Conservation (phyloP, 345 rosid species). For the Anacardium occidentale region DNA sequence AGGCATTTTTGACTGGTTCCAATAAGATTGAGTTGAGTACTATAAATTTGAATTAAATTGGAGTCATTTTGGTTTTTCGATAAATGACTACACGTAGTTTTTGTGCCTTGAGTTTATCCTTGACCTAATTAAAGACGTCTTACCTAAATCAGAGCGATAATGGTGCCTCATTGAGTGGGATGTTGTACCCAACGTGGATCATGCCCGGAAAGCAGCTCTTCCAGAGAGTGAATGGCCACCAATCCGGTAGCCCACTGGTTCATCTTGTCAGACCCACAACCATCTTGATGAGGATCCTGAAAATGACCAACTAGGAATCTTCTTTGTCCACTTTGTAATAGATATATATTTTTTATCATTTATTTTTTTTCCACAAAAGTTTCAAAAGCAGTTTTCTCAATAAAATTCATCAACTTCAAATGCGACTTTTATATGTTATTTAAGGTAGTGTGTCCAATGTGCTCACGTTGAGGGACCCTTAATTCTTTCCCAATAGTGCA, state of each 20-base stretch:
- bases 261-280: background rate
- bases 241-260: slow-evolving; percentile 38
- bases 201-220: slow-evolving; percentile 14
- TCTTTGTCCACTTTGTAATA: slow-evolving; percentile 25
- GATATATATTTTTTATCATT: slow-evolving; percentile 6
- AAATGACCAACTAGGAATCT: slow-evolving; percentile 52
- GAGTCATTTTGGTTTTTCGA: too few relatives aligned
- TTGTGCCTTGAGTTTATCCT: slow-evolving; percentile 6
- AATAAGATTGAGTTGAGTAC: too few relatives aligned
- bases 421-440: background rate
- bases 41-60: too few relatives aligned
- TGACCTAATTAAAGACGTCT: slow-evolving; percentile 10
- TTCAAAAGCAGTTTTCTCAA: slow-evolving; percentile 27
- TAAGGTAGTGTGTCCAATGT: background rate
- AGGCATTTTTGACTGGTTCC: too few relatives aligned
- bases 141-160: background rate
- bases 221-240: slow-evolving; percentile 30
- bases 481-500: background rate
- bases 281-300: slow-evolving; percentile 26
- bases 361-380: slow-evolving; percentile 25
- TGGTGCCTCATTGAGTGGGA: slow-evolving; percentile 18
- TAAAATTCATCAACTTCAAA: background rate
- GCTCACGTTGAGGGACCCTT: slow-evolving; percentile 7
- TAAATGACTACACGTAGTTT: slow-evolving; percentile 18
- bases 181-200: slow-evolving; percentile 19